Evolutionary conservation across 345 rosid species (phyloP), one percentile per base, ranked within the genome.

Genomic region (Citrus mangshanensis): DNA sequence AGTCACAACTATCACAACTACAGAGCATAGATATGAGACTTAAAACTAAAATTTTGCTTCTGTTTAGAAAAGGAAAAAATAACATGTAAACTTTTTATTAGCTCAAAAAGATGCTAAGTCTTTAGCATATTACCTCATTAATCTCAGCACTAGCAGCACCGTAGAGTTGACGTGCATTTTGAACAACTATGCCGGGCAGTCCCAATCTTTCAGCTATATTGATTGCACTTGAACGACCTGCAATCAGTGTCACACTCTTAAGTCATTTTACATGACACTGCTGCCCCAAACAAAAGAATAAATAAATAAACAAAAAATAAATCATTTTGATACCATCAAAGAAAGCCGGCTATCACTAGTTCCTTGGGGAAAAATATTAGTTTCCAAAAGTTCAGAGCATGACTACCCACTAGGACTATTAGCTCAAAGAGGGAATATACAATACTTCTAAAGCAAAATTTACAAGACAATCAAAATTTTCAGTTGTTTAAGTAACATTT

Each of bases 161-260:
- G 78, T 90, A 89, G 51, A 90, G 81, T 76, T 89, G 87, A 68
- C 91, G 90, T 55, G 98, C 91, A 84, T 83, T 75, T 51, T 75
- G 73, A 32, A 93, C 81, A 74, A 92, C 82, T 56, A 38, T 80
- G 75, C 81, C 56, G 34, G 94, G 91, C 54, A 95, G 86, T 81
- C 97, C 97, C 84, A 95, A 83, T 82, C 93, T 90, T 82, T 90
- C 92, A n/a, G 97, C 93, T 78, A 95, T 88, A 84, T 88, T 90
- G 74, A 93, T 92, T 28, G 97, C 99, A 87, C 92, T 93, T 42
- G 99, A 95, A 55, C 93, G 97, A 80, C 99, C 99, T 93, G 72
- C 58, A 75, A 22, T 70, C 74, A 70, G 63, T 62, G 22, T 66
- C 25, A 64, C n/a, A 79, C 58, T 40, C 21, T 63, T 28, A 56